These are phyloP conservation scores for Neurospora tetrasperma DNA, from an alignment of 495 filamentous ascomycete genomes.

Conservation along the genomic window DNA sequence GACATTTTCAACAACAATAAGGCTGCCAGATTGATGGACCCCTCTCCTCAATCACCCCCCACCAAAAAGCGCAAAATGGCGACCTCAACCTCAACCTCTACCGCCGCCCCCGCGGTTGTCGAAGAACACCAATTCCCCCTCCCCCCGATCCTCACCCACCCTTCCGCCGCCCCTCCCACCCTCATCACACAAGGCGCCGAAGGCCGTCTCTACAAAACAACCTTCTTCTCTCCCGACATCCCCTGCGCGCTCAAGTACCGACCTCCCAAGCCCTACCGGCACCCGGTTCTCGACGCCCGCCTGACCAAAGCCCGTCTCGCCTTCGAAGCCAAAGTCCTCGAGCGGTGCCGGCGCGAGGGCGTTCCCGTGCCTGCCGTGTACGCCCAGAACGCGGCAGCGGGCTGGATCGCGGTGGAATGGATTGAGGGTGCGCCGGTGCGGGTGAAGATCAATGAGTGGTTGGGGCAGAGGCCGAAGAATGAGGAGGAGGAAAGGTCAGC, in stretches of 20 bases:
- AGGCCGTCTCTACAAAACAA: slow-evolving; percentile 82
- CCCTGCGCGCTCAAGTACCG: slow-evolving; percentile 86
- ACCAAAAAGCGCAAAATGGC: slow-evolving; percentile 8
- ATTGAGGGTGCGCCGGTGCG: slow-evolving; percentile 63
- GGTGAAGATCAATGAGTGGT: slow-evolving; percentile 55
- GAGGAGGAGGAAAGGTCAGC: slow-evolving; percentile 30
- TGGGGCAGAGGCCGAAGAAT: slow-evolving; percentile 34
- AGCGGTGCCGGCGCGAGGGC: slow-evolving; percentile 62
- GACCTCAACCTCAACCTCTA: neutral
- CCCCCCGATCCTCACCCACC: slow-evolving; percentile 53
- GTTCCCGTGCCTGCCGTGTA: slow-evolving; percentile 69
- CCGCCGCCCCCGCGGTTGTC: neutral
- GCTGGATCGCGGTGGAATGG: slow-evolving; percentile 90
- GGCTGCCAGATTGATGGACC: neutral
- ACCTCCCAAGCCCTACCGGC: slow-evolving; percentile 84
- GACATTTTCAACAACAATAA: neutral
- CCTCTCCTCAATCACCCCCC: neutral
- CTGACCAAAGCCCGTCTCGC: slow-evolving; percentile 78
- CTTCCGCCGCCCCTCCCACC: slow-evolving; percentile 42
- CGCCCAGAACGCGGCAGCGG: slow-evolving; percentile 58
- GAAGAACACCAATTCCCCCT: slow-evolving; percentile 35
- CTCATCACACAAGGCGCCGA: slow-evolving; percentile 89
- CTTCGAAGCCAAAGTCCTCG: slow-evolving; percentile 76
- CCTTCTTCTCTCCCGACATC: slow-evolving; percentile 57
- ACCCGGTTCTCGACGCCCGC: slow-evolving; percentile 79